These are phyloP conservation scores for Tritrichomonas musculus DNA, from an alignment of 208 protist species.

Conservation along the genomic window DNA sequence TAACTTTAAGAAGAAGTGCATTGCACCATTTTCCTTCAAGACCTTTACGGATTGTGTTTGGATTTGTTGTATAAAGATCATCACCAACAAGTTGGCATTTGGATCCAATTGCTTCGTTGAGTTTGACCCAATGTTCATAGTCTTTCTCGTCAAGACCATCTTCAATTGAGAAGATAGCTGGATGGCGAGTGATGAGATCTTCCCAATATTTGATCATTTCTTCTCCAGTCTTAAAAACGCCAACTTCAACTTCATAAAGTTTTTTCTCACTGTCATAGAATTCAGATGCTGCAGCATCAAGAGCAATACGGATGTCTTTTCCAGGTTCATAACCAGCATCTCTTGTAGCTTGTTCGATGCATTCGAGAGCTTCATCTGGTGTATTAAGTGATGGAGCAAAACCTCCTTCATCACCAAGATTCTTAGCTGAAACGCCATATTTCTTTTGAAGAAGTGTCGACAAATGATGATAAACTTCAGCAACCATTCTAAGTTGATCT, in stretches of 20 bases:
- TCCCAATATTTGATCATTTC: constrained; percentile 44
- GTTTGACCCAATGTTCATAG: constrained; percentile 36
- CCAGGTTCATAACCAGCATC: constrained; percentile 69
- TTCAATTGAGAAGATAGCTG: constrained; percentile 51
- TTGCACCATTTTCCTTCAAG: too few relatives aligned
- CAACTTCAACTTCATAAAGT: constrained; percentile 76
- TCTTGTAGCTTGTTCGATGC: constrained; percentile 84
- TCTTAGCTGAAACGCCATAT: constrained; percentile 80
- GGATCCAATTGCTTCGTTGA: constrained; percentile 20
- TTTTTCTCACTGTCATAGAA: constrained; percentile 82
- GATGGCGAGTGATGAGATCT: constrained; percentile 36
- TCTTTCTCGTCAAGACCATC: too few relatives aligned
- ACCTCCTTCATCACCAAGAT: constrained; percentile 96
- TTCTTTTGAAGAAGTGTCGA: constrained; percentile 84
- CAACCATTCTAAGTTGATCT: constrained; percentile 47
- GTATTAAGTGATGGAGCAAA: constrained; percentile 64
- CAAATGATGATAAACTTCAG: constrained; percentile 93
- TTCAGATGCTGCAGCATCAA: constrained; percentile 96
- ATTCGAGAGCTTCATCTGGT: constrained; percentile 15
- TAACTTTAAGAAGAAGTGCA: constrained; percentile 95
- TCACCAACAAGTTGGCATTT: constrained; percentile 65
- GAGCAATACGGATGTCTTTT: constrained; percentile 87
- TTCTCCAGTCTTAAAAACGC: constrained; percentile 18
- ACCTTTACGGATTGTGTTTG: too few relatives aligned
- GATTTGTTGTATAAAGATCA: too few relatives aligned